phyloP scores from a whole-genome alignment of 2,329 filamentous ascomycete species.

The Trichoderma breve region DNA sequence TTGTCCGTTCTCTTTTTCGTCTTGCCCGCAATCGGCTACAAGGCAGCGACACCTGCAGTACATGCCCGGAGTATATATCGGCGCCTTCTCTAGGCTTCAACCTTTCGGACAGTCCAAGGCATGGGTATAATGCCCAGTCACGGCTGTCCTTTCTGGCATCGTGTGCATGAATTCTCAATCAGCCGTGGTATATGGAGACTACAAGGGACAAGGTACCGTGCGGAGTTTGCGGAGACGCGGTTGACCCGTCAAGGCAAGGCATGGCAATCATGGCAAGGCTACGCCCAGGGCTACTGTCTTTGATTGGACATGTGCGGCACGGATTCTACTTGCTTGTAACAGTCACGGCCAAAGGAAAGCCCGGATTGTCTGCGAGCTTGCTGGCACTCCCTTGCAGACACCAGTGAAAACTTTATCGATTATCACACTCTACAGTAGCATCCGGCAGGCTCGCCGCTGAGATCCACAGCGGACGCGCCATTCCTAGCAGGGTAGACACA shows the following conservation, averaged over 20 bases:
- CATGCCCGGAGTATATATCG: not conserved
- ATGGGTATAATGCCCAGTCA: not conserved
- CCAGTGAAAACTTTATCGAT: constrained; percentile 28
- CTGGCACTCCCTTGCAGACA: constrained; percentile 22
- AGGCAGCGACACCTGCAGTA: not conserved
- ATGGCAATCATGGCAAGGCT: not conserved
- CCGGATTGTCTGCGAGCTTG: not conserved
- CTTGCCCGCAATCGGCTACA: not conserved
- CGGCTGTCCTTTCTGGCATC: not conserved
- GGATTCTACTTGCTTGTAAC: not conserved
- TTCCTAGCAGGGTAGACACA: constrained; percentile 15
- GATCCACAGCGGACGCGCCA: constrained; percentile 17
- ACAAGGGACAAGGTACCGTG: not conserved
- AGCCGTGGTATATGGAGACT: not conserved
- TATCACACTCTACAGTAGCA: constrained; percentile 26
- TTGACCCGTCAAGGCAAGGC: not conserved
- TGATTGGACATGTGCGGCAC: not conserved
- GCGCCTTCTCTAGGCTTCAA: constrained; percentile 6
- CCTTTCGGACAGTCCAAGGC: not conserved
- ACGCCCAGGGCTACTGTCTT: not conserved
- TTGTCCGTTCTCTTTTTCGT: not conserved
- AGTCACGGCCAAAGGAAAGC: not conserved
- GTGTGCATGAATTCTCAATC: constrained; percentile 2
- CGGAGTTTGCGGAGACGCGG: not conserved
- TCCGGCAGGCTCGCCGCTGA: constrained; percentile 30